phyloP scores from a whole-genome alignment of 2,329 filamentous ascomycete genomes.

The Coleophoma cylindrospora region DNA sequence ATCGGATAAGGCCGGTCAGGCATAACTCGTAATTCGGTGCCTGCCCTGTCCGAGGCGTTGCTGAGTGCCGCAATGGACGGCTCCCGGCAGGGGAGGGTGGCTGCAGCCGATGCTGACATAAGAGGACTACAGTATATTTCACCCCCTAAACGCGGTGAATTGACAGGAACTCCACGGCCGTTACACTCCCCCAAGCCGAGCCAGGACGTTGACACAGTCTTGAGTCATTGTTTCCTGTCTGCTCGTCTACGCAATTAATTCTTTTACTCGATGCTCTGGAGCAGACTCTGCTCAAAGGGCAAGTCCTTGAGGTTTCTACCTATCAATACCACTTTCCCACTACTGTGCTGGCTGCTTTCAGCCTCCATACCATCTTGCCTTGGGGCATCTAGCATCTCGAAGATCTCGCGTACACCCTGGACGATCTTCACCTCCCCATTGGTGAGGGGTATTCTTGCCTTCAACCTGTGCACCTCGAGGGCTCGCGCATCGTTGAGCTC shows the following conservation, averaged over 20 bases:
- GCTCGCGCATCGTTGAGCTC: conserved; percentile 26
- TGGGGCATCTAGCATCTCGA: conserved; percentile 73
- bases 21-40: background rate
- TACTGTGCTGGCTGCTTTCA: conserved; percentile 17
- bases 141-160: no score
- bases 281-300: conserved; percentile 42
- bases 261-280: background rate
- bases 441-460: conserved; percentile 67
- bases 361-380: conserved; percentile 13
- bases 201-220: no score
- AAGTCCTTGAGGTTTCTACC: conserved; percentile 48
- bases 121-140: no score
- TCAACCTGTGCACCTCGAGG: conserved; percentile 81
- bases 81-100: background rate
- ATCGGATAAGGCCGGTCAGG: background rate
- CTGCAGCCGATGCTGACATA: no score
- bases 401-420: conserved; percentile 89
- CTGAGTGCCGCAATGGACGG: background rate
- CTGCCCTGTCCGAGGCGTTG: background rate
- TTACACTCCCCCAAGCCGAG: no score
- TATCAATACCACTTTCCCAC: conserved; percentile 61
- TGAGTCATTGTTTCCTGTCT: no score
- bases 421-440: conserved; percentile 69
- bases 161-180: no score
- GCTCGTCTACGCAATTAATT: no score